Evolutionary conservation across 305 asterid species (phyloP).

Genomic region (Rubia occidens): DNA sequence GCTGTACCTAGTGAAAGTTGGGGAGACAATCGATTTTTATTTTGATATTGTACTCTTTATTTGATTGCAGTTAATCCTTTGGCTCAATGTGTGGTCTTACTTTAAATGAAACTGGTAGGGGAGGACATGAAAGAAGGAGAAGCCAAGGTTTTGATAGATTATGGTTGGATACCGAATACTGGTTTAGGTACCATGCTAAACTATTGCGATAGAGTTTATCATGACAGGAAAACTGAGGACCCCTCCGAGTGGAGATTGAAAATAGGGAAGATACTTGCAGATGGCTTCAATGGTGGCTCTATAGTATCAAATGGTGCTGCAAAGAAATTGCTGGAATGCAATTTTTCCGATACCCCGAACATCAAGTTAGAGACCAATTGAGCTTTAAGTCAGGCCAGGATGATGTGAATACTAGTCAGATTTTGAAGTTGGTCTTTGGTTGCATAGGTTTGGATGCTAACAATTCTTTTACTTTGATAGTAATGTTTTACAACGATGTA

Average conservation of each 20-base stretch:
- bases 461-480: not conserved
- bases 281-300: constrained; percentile 69
- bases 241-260: constrained; percentile 76
- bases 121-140: constrained; percentile 80
- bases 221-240: constrained; percentile 55
- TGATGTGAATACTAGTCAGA: constrained; percentile 2
- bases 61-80: not conserved
- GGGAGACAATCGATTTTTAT: not conserved
- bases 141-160: constrained; percentile 60
- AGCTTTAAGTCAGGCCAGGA: constrained; percentile 20
- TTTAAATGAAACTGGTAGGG: constrained; percentile 43
- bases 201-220: constrained; percentile 76
- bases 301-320: constrained; percentile 30
- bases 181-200: constrained; percentile 86
- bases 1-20: not conserved
- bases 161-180: constrained; percentile 82
- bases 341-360: constrained; percentile 22
- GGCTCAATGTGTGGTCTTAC: not conserved
- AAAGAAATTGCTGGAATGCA: constrained; percentile 27
- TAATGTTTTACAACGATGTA: not conserved
- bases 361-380: constrained; percentile 41
- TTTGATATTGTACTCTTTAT: not conserved
- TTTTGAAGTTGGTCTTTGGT: not conserved
- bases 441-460: constrained; percentile 2
- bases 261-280: constrained; percentile 72